Percentiles rank a stretch among this genome's conserved stretches.
These are phyloP conservation scores for Hericium rajendrae DNA, from an alignment of 768 basidiomycete genomes.

Conservation along the genomic window DNA sequence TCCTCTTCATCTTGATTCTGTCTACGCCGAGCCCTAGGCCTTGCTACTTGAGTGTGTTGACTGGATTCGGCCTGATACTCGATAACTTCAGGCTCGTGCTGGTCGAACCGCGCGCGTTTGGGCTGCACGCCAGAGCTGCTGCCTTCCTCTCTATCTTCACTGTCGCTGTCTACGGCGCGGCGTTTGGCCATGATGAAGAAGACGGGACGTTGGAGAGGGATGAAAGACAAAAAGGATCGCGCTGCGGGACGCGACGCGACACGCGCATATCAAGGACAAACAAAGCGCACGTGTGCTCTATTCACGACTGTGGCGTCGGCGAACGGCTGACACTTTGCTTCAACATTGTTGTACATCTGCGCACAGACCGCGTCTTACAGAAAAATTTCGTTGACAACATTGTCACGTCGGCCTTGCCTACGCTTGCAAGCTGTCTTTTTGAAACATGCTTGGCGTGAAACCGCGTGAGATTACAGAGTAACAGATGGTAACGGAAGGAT, in stretches of 20 bases:
- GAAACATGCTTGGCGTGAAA: background rate
- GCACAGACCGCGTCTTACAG: too few relatives aligned
- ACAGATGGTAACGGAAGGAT: background rate
- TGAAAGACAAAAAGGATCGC: background rate
- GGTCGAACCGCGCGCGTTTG: conserved; percentile 11
- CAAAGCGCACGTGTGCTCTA: background rate
- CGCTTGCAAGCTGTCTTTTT: background rate
- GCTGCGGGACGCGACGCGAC: conserved; percentile 2
- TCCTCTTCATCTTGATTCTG: conserved; percentile 6
- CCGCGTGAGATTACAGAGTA: background rate
- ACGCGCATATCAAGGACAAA: background rate
- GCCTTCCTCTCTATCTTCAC: conserved; percentile 1
- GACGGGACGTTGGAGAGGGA: background rate
- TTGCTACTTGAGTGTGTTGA: background rate
- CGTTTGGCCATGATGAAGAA: conserved; percentile 9
- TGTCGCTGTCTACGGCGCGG: conserved; percentile 11
- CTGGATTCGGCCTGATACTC: background rate
- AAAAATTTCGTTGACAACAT: background rate
- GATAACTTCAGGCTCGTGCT: background rate
- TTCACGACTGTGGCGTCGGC: too few relatives aligned
- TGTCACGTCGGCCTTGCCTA: background rate
- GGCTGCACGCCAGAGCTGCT: background rate
- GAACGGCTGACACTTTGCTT: too few relatives aligned
- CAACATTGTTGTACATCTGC: too few relatives aligned
- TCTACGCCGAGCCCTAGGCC: conserved; percentile 5